phyloP scores from a whole-genome alignment of 768 basidiomycete genomes.

The Podaxis rugospora region DNA sequence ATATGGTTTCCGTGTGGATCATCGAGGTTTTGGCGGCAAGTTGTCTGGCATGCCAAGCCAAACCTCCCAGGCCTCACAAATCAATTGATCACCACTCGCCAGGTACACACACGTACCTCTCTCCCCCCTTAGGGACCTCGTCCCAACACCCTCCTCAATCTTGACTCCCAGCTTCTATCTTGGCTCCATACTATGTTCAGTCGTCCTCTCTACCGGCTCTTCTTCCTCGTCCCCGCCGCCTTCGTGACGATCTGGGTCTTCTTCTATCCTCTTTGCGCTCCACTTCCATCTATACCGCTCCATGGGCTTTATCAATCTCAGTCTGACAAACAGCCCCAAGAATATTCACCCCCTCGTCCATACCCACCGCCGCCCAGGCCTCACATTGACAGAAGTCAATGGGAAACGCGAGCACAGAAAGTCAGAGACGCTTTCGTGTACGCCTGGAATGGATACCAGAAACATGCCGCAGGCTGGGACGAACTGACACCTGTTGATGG shows the following conservation, averaged over 20 bases:
- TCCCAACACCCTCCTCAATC: constrained; percentile 3
- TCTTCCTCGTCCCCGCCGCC: neutral
- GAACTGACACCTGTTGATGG: constrained; percentile 55
- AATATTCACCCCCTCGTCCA: neutral
- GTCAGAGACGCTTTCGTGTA: constrained; percentile 59
- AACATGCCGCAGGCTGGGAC: constrained; percentile 48
- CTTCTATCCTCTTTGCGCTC: neutral
- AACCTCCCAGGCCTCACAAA: neutral
- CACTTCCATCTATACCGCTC: neutral
- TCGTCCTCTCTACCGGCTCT: constrained; percentile 6
- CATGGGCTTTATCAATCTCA: neutral
- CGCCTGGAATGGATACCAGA: constrained; percentile 54
- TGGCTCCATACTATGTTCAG: neutral
- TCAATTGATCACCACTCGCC: neutral
- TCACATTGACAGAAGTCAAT: constrained; percentile 16
- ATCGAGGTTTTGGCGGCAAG: too few relatives aligned
- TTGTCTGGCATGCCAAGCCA: neutral
- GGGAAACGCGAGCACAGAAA: constrained; percentile 46
- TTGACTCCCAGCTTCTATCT: neutral
- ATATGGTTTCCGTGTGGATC: neutral
- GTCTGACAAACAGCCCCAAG: neutral
- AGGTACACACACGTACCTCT: neutral
- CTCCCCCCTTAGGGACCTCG: neutral
- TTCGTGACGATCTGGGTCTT: constrained; percentile 8
- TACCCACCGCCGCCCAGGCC: constrained; percentile 5